Evolutionary conservation across 768 basidiomycete genomes (phyloP).

Genomic region (Agaricus sinodeliciosus): DNA sequence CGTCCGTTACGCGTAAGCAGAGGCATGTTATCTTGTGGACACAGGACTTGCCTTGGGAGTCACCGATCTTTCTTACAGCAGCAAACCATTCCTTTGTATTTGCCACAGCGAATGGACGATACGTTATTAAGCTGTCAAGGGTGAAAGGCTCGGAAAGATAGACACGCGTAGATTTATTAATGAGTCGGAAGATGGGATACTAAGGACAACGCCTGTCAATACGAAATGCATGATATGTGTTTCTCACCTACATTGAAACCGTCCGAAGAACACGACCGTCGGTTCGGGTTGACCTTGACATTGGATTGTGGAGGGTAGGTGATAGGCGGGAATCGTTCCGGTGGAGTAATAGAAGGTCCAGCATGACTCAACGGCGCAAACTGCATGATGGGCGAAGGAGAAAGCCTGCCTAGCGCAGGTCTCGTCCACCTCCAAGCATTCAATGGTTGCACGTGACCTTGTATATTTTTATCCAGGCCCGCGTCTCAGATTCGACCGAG

Average conservation of each 20-base stretch:
- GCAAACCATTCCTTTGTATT: constrained; percentile 68
- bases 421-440: neutral
- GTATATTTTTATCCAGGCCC: neutral
- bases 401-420: neutral
- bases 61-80: constrained; percentile 36
- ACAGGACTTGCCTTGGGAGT: constrained; percentile 29
- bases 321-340: constrained; percentile 33
- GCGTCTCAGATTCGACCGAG: neutral
- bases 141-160: constrained; percentile 50
- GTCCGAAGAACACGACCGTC: constrained; percentile 32
- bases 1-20: neutral
- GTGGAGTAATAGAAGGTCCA: constrained; percentile 5
- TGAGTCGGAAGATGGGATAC: constrained; percentile 43
- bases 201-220: constrained; percentile 14
- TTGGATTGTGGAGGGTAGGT: constrained; percentile 28
- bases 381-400: neutral
- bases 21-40: constrained; percentile 1
- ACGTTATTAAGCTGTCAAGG: constrained; percentile 33
- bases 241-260: constrained; percentile 36
- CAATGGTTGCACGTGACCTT: neutral
- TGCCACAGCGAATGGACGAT: constrained; percentile 50
- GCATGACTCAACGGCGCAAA: neutral
- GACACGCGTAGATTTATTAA: constrained; percentile 61
- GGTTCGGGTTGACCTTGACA: constrained; percentile 29
- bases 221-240: neutral